Percentiles rank a stretch among this genome's conserved stretches.
Conservation (phyloP, 2,329 filamentous ascomycete species). For the Fusarium heterosporum region DNA sequence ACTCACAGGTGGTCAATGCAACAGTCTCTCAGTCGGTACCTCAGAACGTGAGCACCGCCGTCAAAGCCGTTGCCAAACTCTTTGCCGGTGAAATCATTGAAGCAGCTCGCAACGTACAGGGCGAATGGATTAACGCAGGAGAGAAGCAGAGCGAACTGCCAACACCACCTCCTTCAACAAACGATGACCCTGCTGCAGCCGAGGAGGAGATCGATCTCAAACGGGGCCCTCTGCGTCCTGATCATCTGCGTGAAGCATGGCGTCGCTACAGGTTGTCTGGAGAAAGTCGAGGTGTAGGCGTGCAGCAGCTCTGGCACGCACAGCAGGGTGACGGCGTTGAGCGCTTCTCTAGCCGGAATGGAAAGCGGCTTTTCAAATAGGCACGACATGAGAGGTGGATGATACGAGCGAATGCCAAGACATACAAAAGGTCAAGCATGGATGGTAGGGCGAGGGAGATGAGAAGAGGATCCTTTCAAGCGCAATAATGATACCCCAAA, state of each 20-base stretch:
- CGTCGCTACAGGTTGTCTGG: conserved; percentile 72
- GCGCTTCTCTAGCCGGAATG: conserved; percentile 66
- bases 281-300: conserved; percentile 72
- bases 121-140: conserved; percentile 73
- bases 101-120: conserved; percentile 75
- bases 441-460: conserved; percentile 1
- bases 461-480: conserved; percentile 27
- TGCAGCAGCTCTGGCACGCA: conserved; percentile 69
- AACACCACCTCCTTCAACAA: conserved; percentile 54
- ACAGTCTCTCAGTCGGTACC: conserved; percentile 84
- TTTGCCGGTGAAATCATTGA: conserved; percentile 83
- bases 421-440: background rate
- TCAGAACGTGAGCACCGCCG: conserved; percentile 77
- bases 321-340: conserved; percentile 71
- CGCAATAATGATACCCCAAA: conserved; percentile 39
- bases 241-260: conserved; percentile 79
- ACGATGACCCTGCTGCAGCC: conserved; percentile 49
- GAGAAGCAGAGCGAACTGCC: conserved; percentile 68
- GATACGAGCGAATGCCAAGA: conserved; percentile 8
- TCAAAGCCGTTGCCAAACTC: conserved; percentile 80
- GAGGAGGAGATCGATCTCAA: conserved; percentile 46
- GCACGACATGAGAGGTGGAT: background rate
- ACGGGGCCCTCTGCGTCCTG: conserved; percentile 74
- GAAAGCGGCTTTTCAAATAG: conserved; percentile 66
- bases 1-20: conserved; percentile 75